Evolutionary conservation across 352 stramenopile species (phyloP), one percentile per base, ranked within the genome.

Genomic region (Labyrinthula sp.): DNA sequence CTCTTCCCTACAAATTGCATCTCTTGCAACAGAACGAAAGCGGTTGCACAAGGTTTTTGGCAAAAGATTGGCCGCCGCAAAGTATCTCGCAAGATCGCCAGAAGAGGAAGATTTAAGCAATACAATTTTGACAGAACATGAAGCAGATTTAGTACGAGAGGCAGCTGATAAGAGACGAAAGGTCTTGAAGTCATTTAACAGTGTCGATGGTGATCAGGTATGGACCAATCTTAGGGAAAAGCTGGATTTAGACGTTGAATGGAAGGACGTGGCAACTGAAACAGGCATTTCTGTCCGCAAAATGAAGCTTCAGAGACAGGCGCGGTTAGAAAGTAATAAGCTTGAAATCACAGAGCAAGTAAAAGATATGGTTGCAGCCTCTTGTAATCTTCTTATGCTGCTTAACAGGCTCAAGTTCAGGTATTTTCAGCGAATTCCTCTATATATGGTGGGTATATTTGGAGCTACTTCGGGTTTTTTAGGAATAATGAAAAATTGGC

Each of bases 401-500:
- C 23, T 52, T 14, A 52, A 52, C 34, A 23, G 43, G 18, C 43
- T 52, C 15, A 54, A 52, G 6, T 52, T 52, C 23, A 31, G 10
- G 10, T n/a, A 34, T 17, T 52, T 52, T 46, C 30, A 28, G 12
- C 6, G 5, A 2, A 18, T 52, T 10, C 43, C 43, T 15, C 43
- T 52, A 9, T 52, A 28, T 23, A 5, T 52, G 12, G 25, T 52
- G n/a, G 43, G 43, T 1, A 15, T 38, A 3, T 35, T 52, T 7
- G 43, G 43, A 12, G 20, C 43, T 7, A 34, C 15, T 2, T 14
- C 43, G 7, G 24, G 24, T 24, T 25, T 33, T n/a, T 18, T 27
- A 14, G 43, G 43, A 10, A 45, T 31, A 22, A 48, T 52, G 21
- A 52, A 52, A 28, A 52, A 52, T 22, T 52, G 43, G 43, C 43